Percentiles rank a stretch among this genome's conserved stretches.
phyloP scores from a whole-genome alignment of 495 filamentous ascomycete species.

The Corynascus novoguineensis region DNA sequence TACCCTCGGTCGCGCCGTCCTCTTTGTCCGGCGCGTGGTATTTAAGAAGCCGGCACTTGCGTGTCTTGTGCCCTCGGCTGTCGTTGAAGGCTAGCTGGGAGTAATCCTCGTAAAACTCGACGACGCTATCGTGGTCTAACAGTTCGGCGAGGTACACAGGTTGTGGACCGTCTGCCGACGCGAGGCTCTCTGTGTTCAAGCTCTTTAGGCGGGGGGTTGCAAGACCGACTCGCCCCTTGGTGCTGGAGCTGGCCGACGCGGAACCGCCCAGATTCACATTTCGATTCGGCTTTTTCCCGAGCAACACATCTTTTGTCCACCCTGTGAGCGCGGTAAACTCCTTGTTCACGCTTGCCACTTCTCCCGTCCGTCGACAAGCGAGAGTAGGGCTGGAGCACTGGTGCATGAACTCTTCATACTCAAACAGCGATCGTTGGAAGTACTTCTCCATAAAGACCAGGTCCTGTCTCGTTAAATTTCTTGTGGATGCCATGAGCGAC shows the following conservation, averaged over 20 bases:
- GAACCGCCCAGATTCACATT: constrained; percentile 68
- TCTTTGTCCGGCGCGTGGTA: constrained; percentile 66
- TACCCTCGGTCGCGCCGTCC: constrained; percentile 19
- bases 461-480: constrained; percentile 75
- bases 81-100: constrained; percentile 85
- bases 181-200: constrained; percentile 27
- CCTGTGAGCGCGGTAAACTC: constrained; percentile 92
- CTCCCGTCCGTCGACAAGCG: constrained; percentile 85
- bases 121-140: constrained; percentile 86
- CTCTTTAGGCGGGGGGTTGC: constrained; percentile 43
- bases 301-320: constrained; percentile 85
- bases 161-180: constrained; percentile 43
- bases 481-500: constrained; percentile 83
- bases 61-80: constrained; percentile 73
- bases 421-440: constrained; percentile 85
- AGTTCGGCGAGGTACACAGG: constrained; percentile 88
- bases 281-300: constrained; percentile 81
- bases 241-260: constrained; percentile 28
- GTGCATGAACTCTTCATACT: constrained; percentile 88
- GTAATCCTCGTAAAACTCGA: constrained; percentile 95
- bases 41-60: constrained; percentile 80
- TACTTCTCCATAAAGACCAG: constrained; percentile 96
- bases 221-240: constrained; percentile 36
- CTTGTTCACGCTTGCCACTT: constrained; percentile 86
- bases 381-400: constrained; percentile 83